These are phyloP conservation scores for Zymoseptoria brevis DNA, from an alignment of 2,329 filamentous ascomycete genomes.

Conservation along the genomic window DNA sequence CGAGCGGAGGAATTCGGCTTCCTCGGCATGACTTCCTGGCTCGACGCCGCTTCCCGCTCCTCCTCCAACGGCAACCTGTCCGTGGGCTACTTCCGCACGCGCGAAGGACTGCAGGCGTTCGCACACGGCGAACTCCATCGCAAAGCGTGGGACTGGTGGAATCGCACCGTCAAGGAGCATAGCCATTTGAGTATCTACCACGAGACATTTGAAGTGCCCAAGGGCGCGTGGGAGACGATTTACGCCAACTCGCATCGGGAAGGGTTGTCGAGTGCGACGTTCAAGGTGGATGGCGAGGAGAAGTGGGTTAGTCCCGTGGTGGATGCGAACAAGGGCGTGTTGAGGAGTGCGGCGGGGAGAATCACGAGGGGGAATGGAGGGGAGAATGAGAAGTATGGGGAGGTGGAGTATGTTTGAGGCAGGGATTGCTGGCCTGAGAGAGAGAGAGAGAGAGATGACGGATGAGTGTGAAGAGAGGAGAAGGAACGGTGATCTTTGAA, in stretches of 20 bases:
- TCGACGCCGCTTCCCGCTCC: constrained; percentile 29
- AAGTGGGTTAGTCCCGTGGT: constrained; percentile 28
- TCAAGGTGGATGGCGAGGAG: constrained; percentile 15
- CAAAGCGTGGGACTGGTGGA: constrained; percentile 45
- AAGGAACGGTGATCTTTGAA: too few species aligned
- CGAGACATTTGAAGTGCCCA: constrained; percentile 44
- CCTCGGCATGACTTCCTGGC: constrained; percentile 38
- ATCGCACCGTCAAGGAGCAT: constrained; percentile 28
- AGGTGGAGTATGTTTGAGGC: constrained; percentile 8
- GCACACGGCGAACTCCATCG: constrained; percentile 45
- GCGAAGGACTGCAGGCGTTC: constrained; percentile 45
- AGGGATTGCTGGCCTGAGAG: background rate
- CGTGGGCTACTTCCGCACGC: constrained; percentile 45
- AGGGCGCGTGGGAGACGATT: constrained; percentile 44
- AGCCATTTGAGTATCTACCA: constrained; percentile 47
- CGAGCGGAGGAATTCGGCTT: constrained; percentile 42
- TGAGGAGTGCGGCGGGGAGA: constrained; percentile 29
- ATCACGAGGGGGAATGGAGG: constrained; percentile 24
- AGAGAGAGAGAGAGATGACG: too few species aligned
- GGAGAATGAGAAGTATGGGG: constrained; percentile 23
- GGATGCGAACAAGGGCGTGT: constrained; percentile 27
- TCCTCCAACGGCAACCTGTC: constrained; percentile 36
- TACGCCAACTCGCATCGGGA: constrained; percentile 37
- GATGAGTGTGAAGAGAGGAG: too few species aligned
- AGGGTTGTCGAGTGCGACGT: constrained; percentile 26